phyloP scores from a whole-genome alignment of 306 rosid genomes.

The Calophaca sinica region DNA sequence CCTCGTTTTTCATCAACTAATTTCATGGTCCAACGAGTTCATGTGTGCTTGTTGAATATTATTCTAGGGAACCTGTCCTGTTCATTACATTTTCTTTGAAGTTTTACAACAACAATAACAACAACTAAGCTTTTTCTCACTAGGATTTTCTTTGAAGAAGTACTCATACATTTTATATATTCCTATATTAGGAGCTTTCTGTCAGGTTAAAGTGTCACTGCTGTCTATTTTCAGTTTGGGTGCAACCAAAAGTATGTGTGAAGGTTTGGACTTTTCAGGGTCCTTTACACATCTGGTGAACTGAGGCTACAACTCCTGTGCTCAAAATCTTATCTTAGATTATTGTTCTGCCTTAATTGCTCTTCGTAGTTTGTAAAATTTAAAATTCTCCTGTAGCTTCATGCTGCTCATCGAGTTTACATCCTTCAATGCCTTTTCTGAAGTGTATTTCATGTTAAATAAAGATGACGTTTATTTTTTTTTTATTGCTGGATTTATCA shows the following conservation, averaged over 20 bases:
- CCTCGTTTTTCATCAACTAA: conserved; percentile 1
- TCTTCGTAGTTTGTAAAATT: not conserved
- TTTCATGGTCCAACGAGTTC: conserved; percentile 28
- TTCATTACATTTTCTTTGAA: conserved; percentile 9
- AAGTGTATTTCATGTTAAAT: conserved; percentile 7
- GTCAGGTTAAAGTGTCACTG: conserved; percentile 3
- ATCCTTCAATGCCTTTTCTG: conserved; percentile 22
- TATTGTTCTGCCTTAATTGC: conserved; percentile 23
- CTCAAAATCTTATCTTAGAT: not conserved
- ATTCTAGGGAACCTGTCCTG: not conserved
- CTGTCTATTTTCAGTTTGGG: conserved; percentile 20
- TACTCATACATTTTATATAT: not conserved
- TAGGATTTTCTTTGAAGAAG: not conserved
- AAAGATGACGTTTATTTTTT: not conserved
- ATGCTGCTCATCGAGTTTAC: conserved; percentile 15
- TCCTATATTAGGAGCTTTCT: conserved; percentile 14
- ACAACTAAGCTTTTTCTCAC: not conserved
- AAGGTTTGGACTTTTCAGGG: not conserved
- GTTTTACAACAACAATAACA: not conserved
- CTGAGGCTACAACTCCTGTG: conserved; percentile 5
- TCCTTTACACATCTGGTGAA: not conserved
- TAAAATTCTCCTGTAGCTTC: conserved; percentile 19
- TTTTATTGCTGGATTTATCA: conserved; percentile 9
- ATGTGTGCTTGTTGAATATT: not conserved
- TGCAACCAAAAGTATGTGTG: conserved; percentile 14